Evolutionary conservation across 2,329 filamentous ascomycete genomes (phyloP).

Genomic region (Monosporascus cannonballus): DNA sequence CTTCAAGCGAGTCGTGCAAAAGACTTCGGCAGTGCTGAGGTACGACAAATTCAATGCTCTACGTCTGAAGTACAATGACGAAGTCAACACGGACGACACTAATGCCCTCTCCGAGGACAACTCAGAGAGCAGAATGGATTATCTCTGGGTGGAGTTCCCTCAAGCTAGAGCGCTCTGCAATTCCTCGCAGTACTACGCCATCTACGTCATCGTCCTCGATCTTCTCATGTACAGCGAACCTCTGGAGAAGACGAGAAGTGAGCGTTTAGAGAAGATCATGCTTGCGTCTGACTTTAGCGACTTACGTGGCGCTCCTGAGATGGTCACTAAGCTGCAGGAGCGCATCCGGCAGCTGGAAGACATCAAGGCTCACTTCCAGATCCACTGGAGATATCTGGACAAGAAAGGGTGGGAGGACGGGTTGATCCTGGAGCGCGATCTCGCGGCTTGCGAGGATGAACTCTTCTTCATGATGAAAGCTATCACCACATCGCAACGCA

Average conservation of each 20-base stretch:
- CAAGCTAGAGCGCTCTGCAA: slow-evolving; percentile 93
- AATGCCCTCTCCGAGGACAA: slow-evolving; percentile 46
- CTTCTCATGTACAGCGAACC: slow-evolving; percentile 94
- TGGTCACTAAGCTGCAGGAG: slow-evolving; percentile 86
- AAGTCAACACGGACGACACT: slow-evolving; percentile 64
- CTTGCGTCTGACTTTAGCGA: slow-evolving; percentile 98
- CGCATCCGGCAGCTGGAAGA: slow-evolving; percentile 91
- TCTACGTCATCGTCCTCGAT: slow-evolving; percentile 97
- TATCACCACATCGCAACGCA: slow-evolving; percentile 91
- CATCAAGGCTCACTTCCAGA: slow-evolving; percentile 93
- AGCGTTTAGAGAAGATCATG: slow-evolving; percentile 97
- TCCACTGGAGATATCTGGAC: slow-evolving; percentile 82
- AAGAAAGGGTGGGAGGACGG: slow-evolving; percentile 88
- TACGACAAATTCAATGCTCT: slow-evolving; percentile 99
- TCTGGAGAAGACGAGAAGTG: slow-evolving; percentile 91
- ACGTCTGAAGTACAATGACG: slow-evolving; percentile 93
- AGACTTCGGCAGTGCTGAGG: slow-evolving; percentile 87
- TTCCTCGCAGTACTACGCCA: slow-evolving; percentile 92
- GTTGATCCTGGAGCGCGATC: slow-evolving; percentile 79
- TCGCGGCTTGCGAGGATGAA: slow-evolving; percentile 88
- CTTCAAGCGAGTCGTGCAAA: slow-evolving; percentile 96
- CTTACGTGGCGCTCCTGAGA: slow-evolving; percentile 83
- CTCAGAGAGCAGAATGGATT: slow-evolving; percentile 80
- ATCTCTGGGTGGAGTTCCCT: slow-evolving; percentile 94
- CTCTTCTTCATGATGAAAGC: slow-evolving; percentile 99